Conservation (phyloP, 768 basidiomycete genomes). For the Gloeophyllum trabeum region DNA sequence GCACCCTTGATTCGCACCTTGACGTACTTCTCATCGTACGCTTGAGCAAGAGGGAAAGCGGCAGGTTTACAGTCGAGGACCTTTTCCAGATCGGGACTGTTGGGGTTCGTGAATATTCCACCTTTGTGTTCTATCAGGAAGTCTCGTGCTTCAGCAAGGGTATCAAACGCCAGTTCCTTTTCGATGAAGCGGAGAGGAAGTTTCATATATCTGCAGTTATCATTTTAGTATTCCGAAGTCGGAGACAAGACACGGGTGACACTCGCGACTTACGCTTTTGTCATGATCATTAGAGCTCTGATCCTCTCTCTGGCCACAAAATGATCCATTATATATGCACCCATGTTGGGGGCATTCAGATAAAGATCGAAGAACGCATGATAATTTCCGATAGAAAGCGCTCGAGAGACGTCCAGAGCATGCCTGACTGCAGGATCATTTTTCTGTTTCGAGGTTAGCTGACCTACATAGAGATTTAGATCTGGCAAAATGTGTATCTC, state of each 20-base stretch:
- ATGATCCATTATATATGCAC: constrained; percentile 98
- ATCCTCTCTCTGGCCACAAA: constrained; percentile 89
- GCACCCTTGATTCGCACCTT: constrained; percentile 90
- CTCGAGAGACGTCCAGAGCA: constrained; percentile 82
- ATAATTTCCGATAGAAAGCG: constrained; percentile 89
- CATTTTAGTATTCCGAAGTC: neutral
- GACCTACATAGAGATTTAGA: constrained; percentile 93
- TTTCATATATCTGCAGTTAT: constrained; percentile 61
- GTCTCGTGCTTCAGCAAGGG: constrained; percentile 41
- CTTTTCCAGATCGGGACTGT: constrained; percentile 49
- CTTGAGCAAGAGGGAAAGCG: constrained; percentile 41
- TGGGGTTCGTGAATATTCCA: constrained; percentile 54
- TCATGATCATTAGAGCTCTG: constrained; percentile 78
- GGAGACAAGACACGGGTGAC: constrained; percentile 1
- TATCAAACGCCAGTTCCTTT: constrained; percentile 79
- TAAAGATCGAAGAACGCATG: constrained; percentile 85
- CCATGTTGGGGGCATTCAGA: constrained; percentile 86
- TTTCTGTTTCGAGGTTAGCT: constrained; percentile 92
- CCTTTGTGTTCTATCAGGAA: constrained; percentile 68
- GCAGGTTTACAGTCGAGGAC: constrained; percentile 63
- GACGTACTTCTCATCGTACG: constrained; percentile 72
- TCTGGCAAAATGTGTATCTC: constrained; percentile 36
- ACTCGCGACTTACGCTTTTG: constrained; percentile 72
- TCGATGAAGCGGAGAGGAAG: constrained; percentile 70
- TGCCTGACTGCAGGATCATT: constrained; percentile 69